Evolutionary conservation across 768 basidiomycete species (phyloP).

Genomic region (Amanita fuliginea): DNA sequence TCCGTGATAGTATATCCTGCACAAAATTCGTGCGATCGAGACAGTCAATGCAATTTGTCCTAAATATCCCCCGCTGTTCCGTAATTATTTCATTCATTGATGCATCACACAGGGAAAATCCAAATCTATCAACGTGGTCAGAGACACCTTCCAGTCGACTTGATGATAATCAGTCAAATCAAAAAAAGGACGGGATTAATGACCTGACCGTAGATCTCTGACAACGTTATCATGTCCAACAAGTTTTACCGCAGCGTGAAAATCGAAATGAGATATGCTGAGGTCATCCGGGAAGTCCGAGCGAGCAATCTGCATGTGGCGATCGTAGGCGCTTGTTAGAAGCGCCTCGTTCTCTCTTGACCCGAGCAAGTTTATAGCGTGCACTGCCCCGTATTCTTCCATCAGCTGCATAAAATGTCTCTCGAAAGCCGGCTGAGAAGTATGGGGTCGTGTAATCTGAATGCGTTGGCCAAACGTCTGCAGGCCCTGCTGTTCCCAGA

Average conservation of each 20-base stretch:
- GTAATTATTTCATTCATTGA: slow-evolving; percentile 61
- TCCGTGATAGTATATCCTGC: slow-evolving; percentile 86
- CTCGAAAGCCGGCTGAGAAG: slow-evolving; percentile 95
- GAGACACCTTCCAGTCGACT: slow-evolving; percentile 52
- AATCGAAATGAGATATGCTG: slow-evolving; percentile 85
- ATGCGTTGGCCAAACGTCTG: slow-evolving; percentile 93
- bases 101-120: slow-evolving; percentile 75
- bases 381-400: slow-evolving; percentile 75
- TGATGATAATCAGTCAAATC: not conserved
- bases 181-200: not conserved
- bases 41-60: slow-evolving; percentile 94
- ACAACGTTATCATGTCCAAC: slow-evolving; percentile 84
- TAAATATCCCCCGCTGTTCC: slow-evolving; percentile 85
- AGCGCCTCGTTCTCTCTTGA: slow-evolving; percentile 86
- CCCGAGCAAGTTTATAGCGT: slow-evolving; percentile 88
- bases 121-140: slow-evolving; percentile 66
- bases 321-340: slow-evolving; percentile 72
- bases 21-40: slow-evolving; percentile 96
- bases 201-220: slow-evolving; percentile 52
- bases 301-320: slow-evolving; percentile 63
- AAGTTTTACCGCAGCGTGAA: slow-evolving; percentile 71
- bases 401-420: slow-evolving; percentile 82
- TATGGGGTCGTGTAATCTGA: slow-evolving; percentile 90
- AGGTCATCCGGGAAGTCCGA: slow-evolving; percentile 56
- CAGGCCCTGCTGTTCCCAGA: slow-evolving; percentile 97